These are phyloP conservation scores for Fusarium domesticum DNA, from an alignment of 2,329 filamentous ascomycete species.

Conservation along the genomic window DNA sequence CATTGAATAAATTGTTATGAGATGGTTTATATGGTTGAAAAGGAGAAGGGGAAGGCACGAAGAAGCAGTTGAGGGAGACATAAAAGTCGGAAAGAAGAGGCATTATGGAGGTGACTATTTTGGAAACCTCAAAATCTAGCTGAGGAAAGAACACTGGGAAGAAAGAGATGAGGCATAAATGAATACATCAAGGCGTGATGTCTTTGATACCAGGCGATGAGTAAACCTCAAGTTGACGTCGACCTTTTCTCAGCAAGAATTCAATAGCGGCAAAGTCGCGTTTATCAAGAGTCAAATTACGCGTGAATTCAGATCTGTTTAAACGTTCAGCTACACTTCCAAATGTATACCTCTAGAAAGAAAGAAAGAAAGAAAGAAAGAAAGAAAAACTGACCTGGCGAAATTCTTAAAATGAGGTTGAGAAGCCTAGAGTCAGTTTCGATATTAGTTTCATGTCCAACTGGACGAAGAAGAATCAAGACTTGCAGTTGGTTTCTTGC, in stretches of 20 bases:
- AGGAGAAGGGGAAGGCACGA: conserved; percentile 1
- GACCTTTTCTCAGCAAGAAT: conserved; percentile 77
- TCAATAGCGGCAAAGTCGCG: conserved; percentile 86
- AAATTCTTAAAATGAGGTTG: conserved; percentile 62
- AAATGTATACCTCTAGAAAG: too few relatives aligned
- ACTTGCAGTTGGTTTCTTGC: conserved; percentile 71
- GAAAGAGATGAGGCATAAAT: conserved; percentile 2
- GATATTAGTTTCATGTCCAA: conserved; percentile 14
- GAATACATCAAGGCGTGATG: conserved; percentile 46
- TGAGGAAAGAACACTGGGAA: too few relatives aligned
- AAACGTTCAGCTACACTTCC: conserved; percentile 1
- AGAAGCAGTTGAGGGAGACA: too few relatives aligned
- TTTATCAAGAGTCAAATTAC: conserved; percentile 66
- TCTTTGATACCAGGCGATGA: conserved; percentile 78
- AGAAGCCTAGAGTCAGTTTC: conserved; percentile 37
- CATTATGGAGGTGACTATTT: not conserved
- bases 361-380: too few relatives aligned
- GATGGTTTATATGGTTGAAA: not conserved
- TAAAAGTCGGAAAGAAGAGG: too few relatives aligned
- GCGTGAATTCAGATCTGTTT: conserved; percentile 70
- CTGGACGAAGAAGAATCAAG: not conserved
- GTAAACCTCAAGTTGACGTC: conserved; percentile 77
- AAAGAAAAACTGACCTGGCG: conserved; percentile 51
- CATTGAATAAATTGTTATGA: conserved; percentile 5
- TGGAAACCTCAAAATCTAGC: conserved; percentile 4